Conservation (phyloP, 140 eudicot species). For the Senecio squalidus region DNA sequence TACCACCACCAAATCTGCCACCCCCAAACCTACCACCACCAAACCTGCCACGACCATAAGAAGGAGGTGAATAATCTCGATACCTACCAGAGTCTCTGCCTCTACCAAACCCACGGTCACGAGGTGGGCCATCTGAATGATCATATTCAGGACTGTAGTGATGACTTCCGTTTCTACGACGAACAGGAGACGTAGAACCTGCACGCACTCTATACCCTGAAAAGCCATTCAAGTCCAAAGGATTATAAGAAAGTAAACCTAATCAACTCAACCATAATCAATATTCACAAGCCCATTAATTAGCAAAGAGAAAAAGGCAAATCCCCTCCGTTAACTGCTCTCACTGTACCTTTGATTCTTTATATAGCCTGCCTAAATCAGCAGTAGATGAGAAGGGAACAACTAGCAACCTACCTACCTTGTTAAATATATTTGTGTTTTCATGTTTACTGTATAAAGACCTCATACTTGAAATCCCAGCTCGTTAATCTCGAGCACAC, state of each 20-base stretch:
- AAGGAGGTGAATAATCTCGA: slow-evolving; percentile 76
- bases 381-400: slow-evolving; percentile 3
- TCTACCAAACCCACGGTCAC: slow-evolving; percentile 73
- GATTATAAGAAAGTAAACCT: slow-evolving; percentile 28
- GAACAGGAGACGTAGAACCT: slow-evolving; percentile 82
- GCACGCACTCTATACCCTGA: slow-evolving; percentile 93
- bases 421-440: slow-evolving; percentile 11
- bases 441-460: slow-evolving; percentile 26
- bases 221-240: slow-evolving; percentile 50
- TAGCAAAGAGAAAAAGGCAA: slow-evolving; percentile 16
- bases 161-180: slow-evolving; percentile 62
- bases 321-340: slow-evolving; percentile 17
- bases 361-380: slow-evolving; percentile 13
- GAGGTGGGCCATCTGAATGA: slow-evolving; percentile 52
- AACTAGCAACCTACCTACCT: not conserved
- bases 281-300: slow-evolving; percentile 24
- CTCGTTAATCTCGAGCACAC: slow-evolving; percentile 16
- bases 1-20: slow-evolving; percentile 49
- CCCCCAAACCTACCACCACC: slow-evolving; percentile 61
- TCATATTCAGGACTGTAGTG: slow-evolving; percentile 78
- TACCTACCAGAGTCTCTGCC: slow-evolving; percentile 66
- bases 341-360: slow-evolving; percentile 14
- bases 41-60: slow-evolving; percentile 67
- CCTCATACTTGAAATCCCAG: slow-evolving; percentile 17
- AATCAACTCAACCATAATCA: slow-evolving; percentile 35